Conservation (phyloP, 192 early-diverging fungal genomes). For the Coemansia sp. region DNA sequence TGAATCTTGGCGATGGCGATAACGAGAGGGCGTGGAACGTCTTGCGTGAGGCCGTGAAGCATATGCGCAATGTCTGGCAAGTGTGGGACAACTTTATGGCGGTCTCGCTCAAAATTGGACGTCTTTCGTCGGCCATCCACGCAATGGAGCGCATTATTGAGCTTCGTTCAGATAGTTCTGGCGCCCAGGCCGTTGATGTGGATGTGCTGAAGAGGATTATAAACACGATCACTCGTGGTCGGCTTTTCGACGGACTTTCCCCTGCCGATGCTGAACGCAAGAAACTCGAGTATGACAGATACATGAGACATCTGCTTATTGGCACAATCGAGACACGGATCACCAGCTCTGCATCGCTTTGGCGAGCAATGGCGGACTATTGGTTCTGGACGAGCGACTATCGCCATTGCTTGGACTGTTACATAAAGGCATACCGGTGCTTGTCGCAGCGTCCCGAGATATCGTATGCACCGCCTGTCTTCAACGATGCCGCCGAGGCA, state of each 20-base stretch:
- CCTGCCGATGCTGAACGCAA: conserved; percentile 55
- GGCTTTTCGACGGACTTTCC: conserved; percentile 19
- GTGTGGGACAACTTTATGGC: conserved; percentile 95
- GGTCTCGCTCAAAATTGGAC: conserved; percentile 71
- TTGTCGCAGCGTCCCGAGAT: conserved; percentile 75
- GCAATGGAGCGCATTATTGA: conserved; percentile 82
- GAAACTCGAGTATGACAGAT: conserved; percentile 21
- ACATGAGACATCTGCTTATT: conserved; percentile 65
- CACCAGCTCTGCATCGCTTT: conserved; percentile 70
- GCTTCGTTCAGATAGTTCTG: conserved; percentile 61
- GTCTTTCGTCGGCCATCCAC: conserved; percentile 80
- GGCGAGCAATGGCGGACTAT: conserved; percentile 75
- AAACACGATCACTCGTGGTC: conserved; percentile 59
- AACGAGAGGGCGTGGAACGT: conserved; percentile 77
- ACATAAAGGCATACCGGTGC: conserved; percentile 81
- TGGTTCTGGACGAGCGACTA: conserved; percentile 66
- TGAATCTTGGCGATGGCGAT: conserved; percentile 65
- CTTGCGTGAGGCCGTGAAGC: conserved; percentile 77
- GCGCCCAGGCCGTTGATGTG: conserved; percentile 75
- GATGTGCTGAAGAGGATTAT: conserved; percentile 78
- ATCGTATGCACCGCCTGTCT: conserved; percentile 66
- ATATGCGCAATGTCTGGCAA: conserved; percentile 79
- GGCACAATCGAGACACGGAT: conserved; percentile 74
- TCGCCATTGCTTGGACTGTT: conserved; percentile 72
- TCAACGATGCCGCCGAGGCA: conserved; percentile 68